Conservation (phyloP, 768 basidiomycete genomes). For the Porphyrellus cyaneotinctus region DNA sequence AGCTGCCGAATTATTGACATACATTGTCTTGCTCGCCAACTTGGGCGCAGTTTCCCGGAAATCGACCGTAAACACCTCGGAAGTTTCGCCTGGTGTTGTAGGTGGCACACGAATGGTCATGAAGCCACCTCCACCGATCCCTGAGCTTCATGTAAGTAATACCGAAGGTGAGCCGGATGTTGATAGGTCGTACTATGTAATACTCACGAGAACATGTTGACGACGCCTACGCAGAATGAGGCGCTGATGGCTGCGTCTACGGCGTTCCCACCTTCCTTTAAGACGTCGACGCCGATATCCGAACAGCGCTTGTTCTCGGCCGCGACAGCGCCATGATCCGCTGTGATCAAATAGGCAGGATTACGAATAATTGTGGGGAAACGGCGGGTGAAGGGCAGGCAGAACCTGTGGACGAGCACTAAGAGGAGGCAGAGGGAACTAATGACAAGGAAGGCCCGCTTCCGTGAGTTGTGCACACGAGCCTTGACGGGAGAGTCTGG, state of each 20-base stretch:
- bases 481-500: neutral
- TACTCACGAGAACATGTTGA: constrained; percentile 88
- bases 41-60: constrained; percentile 87
- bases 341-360: constrained; percentile 56
- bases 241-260: constrained; percentile 83
- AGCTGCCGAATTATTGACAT: constrained; percentile 44
- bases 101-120: constrained; percentile 80
- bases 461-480: constrained; percentile 10
- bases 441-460: constrained; percentile 7
- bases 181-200: constrained; percentile 7
- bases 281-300: constrained; percentile 69
- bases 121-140: constrained; percentile 86
- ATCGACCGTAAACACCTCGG: constrained; percentile 72
- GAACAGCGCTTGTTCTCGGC: constrained; percentile 86
- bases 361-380: constrained; percentile 33
- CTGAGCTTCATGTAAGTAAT: constrained; percentile 45
- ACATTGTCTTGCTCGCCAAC: constrained; percentile 76
- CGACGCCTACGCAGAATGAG: constrained; percentile 73
- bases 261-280: constrained; percentile 86
- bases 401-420: constrained; percentile 1
- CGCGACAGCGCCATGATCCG: constrained; percentile 80
- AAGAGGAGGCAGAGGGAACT: constrained; percentile 13
- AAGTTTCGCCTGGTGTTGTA: constrained; percentile 34
- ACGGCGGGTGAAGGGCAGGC: neutral
- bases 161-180: neutral